These are phyloP conservation scores for Coemansia sp. DNA, from an alignment of 192 early-diverging fungal genomes.

Conservation along the genomic window DNA sequence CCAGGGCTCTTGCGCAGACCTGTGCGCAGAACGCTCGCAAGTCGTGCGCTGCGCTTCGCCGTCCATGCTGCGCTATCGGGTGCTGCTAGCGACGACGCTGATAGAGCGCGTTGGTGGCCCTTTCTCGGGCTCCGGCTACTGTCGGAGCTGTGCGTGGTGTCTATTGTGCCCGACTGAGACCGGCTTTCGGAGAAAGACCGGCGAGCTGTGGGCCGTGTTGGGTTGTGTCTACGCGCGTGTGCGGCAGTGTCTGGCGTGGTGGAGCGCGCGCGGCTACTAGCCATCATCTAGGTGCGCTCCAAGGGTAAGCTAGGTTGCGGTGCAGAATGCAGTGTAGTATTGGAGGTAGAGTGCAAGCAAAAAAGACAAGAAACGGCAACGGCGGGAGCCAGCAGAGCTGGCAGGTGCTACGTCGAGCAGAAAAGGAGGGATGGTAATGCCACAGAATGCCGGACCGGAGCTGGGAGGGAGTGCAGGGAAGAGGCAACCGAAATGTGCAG, in stretches of 20 bases:
- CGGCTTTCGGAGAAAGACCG: slow-evolving; percentile 32
- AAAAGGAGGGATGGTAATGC: neutral
- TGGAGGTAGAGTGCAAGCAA: neutral
- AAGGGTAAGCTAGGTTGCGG: no score
- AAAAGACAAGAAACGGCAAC: neutral
- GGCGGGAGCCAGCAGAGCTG: neutral
- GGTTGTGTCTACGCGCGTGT: no score
- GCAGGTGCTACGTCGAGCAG: slow-evolving; percentile 1
- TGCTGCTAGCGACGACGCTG: slow-evolving; percentile 14
- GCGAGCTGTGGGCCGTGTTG: slow-evolving; percentile 9
- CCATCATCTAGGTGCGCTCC: no score
- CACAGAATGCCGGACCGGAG: slow-evolving; percentile 1
- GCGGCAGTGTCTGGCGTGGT: neutral
- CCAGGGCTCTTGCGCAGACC: slow-evolving; percentile 9
- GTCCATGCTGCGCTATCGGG: neutral
- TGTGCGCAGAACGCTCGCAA: slow-evolving; percentile 18
- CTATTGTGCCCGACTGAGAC: neutral
- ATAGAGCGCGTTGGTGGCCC: slow-evolving; percentile 32
- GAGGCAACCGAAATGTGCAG: slow-evolving; percentile 3
- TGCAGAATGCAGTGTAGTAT: neutral
- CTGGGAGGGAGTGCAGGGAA: slow-evolving; percentile 9
- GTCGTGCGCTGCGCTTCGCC: slow-evolving; percentile 5
- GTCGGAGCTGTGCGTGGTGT: neutral
- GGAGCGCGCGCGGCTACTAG: neutral
- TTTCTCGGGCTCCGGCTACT: neutral